Evolutionary conservation across 257 asterid genomes (phyloP), one percentile per base, ranked within the genome.

Genomic region (Penstemon barbatus): DNA sequence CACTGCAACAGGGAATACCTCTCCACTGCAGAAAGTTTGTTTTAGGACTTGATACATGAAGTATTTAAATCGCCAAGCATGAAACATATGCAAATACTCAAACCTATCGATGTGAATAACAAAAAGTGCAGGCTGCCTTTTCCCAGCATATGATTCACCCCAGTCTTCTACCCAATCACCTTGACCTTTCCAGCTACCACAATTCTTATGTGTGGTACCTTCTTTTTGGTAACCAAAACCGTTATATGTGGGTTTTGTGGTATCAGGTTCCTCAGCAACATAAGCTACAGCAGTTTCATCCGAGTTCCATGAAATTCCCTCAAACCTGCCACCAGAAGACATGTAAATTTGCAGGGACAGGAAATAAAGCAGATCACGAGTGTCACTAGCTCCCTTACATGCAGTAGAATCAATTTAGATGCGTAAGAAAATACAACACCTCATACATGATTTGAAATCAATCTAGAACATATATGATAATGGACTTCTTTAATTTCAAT

Each of bases 131-230:
- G 93, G 85, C 76, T 82, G 84, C 78, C 88, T 71, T 80, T 82
- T 86, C 62, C 93, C 83, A 45, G 81, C 80, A 69, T 86, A 86
- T 37, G 85, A 68, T 81, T 86, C 93, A 5, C 93, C 93, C 90
- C 90, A 86, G 18, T 80, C 86, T 77, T 84, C 93, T 75, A 82
- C 88, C 85, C 86, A 84, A 51, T 76, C 82, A 11, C 86, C 93
- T 69, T 74, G 83, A 72, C 81, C 88, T 70, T 77, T 82, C 93
- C 93, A 84, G 72, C 77, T 80, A 46, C 81, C 81, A 45, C 77
- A 65, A 68, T 82, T 85, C 73, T 82, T 82, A 43, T 81, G 84
- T 18, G 71, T 58, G 25, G 78, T 50, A 57, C 66, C 77, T 54
- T 78, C 82, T 62, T 71, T 78, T 42, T 58, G 61, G 75, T 76